Percentiles rank a stretch among this genome's conserved stretches.
Evolutionary conservation across 441 rosid species (phyloP).

Genomic region (Manihot esculenta): DNA sequence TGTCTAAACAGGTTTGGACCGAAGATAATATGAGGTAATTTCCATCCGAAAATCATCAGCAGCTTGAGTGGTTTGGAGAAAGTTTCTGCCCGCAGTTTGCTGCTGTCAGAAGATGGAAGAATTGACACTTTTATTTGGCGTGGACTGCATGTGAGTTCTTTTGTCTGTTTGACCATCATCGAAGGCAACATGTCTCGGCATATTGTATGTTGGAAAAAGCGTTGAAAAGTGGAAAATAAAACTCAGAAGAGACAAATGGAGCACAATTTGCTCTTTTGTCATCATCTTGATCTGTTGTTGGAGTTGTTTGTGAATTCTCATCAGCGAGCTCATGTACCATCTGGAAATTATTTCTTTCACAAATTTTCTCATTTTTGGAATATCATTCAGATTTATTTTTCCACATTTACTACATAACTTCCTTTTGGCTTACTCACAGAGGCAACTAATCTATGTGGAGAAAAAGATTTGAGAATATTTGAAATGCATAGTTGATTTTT

Average conservation of each 20-base stretch:
- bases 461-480: not conserved
- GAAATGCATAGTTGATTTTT: slow-evolving; percentile 1
- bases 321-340: slow-evolving; percentile 14
- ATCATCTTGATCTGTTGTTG: slow-evolving; percentile 12
- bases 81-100: slow-evolving; percentile 18
- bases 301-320: slow-evolving; percentile 19
- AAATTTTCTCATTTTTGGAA: not conserved
- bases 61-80: slow-evolving; percentile 21
- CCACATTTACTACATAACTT: not conserved
- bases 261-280: slow-evolving; percentile 30
- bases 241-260: slow-evolving; percentile 16
- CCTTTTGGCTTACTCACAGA: not conserved
- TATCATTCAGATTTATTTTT: slow-evolving; percentile 8
- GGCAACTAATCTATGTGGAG: not conserved
- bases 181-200: slow-evolving; percentile 22
- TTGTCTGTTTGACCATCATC: slow-evolving; percentile 23
- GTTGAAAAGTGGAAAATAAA: not conserved
- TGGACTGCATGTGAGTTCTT: slow-evolving; percentile 26
- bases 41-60: slow-evolving; percentile 12
- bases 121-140: slow-evolving; percentile 16
- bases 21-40: slow-evolving; percentile 22
- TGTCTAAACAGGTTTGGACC: slow-evolving; percentile 30
- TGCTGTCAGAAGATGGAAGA: slow-evolving; percentile 25
- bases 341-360: slow-evolving; percentile 5
- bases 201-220: slow-evolving; percentile 14